Percentiles rank a stretch among this genome's conserved stretches.
Conservation (phyloP, 345 rosid species). For the Eucalyptus cloeziana region DNA sequence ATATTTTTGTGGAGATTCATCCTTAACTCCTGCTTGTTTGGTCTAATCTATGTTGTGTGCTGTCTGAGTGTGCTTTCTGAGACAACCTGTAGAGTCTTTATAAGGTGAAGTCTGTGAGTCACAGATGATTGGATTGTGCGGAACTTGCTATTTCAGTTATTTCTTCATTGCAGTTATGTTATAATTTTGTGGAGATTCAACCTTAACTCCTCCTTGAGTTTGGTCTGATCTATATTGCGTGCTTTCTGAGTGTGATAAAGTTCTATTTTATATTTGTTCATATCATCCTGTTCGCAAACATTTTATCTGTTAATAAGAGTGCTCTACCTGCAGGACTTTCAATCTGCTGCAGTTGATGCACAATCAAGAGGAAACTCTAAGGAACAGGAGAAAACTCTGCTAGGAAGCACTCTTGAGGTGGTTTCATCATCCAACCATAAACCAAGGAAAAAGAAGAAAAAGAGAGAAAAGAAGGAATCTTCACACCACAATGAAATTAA, state of each 20-base stretch:
- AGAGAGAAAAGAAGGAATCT: slow-evolving; percentile 43
- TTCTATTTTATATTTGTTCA: background rate
- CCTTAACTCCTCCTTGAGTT: background rate
- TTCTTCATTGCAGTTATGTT: background rate
- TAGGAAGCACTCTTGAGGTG: slow-evolving; percentile 1
- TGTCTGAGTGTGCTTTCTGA: background rate
- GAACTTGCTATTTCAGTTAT: background rate
- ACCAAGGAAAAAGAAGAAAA: slow-evolving; percentile 83
- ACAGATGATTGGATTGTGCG: background rate
- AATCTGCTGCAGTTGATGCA: slow-evolving; percentile 16
- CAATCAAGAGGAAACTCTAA: background rate
- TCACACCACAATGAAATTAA: slow-evolving; percentile 15
- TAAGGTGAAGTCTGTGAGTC: background rate
- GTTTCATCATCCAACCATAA: slow-evolving; percentile 24
- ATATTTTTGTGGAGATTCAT: background rate
- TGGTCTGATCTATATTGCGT: background rate
- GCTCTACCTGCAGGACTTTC: slow-evolving; percentile 23
- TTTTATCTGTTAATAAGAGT: background rate
- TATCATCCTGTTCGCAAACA: background rate
- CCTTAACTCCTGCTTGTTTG: background rate
- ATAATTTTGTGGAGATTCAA: background rate
- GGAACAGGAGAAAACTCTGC: background rate
- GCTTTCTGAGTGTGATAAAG: background rate
- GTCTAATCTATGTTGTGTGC: background rate
- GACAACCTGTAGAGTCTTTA: background rate